Evolutionary conservation across 371 early-diverging fungal species (phyloP), one percentile per base, ranked within the genome.

Genomic region (Cokeromyces recurvatus): DNA sequence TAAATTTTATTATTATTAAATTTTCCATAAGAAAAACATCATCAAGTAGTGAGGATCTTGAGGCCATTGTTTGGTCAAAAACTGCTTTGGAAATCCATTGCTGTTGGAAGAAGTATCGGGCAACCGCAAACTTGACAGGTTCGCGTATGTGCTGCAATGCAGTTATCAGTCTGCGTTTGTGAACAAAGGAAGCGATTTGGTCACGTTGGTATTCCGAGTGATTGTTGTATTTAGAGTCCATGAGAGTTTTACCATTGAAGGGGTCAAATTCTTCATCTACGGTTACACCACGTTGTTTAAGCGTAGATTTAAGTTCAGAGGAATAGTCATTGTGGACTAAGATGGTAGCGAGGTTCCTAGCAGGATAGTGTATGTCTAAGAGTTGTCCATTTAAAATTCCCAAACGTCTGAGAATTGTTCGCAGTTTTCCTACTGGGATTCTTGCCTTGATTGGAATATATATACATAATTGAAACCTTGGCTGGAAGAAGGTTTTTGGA

Each of bases 391-490:
- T 53, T 1, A 8, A 5, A 2, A 48, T 5, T 2, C 43, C 35
- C 35, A 40, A 9, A n/a, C 20, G 12, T 16, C 41, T 2, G 16
- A 40, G n/a, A 12, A 9, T 19, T 12, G 25, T 20, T 14, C 41
- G 41, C 2, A 40, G 41, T 24, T 40, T 40, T 24, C 41, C 41
- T 9, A 40, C 25, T 14, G 41, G 41, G 15, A 40, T 21, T 19
- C 41, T 25, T 21, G 48, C 31, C 12, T 38, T 38, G 25, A 34
- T 39, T 7, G 44, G 32, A 16, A 48, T 10, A 29, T 55, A 48
- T 9, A 55, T 20, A n/a, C n/a, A 39, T 48, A 48, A 43, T 48
- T 32, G 44, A 55, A 55, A 14, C 48, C 48, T 31, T 48, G 48
- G 11, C 29, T 55, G 14, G 24, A 22, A 25, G 38, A 34, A 7